A percentile compares a stretch with the other conserved stretches of the same genome.
These are phyloP conservation scores for Inga leiocalycina DNA, from an alignment of 306 rosid genomes.

Conservation along the genomic window DNA sequence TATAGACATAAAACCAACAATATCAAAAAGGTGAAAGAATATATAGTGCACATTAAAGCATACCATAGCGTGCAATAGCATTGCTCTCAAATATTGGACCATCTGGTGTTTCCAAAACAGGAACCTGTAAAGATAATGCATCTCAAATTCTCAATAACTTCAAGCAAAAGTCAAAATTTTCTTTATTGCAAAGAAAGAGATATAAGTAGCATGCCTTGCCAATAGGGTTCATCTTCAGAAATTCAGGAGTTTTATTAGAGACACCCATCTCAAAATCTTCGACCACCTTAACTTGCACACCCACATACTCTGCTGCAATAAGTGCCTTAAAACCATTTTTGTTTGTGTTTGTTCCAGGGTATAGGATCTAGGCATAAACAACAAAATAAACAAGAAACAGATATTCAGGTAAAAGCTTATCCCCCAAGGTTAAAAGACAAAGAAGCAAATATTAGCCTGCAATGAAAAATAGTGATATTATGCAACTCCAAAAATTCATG, in stretches of 20 bases:
- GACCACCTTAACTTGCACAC: conserved; percentile 56
- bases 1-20: neutral
- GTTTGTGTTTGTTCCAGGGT: conserved; percentile 45
- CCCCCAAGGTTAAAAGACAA: neutral
- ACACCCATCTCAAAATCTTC: conserved; percentile 72
- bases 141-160: neutral
- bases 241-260: conserved; percentile 68
- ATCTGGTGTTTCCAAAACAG: conserved; percentile 77
- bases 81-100: conserved; percentile 84
- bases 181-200: too few relatives aligned
- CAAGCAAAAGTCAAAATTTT: neutral
- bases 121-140: conserved; percentile 49
- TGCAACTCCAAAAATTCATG: neutral
- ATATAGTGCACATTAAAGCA: neutral
- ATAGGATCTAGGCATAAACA: conserved; percentile 50
- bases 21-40: neutral
- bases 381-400: neutral
- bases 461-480: neutral
- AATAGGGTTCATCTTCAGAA: conserved; percentile 79
- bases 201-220: conserved; percentile 59
- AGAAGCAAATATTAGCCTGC: neutral
- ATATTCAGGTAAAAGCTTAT: neutral
- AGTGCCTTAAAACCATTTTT: conserved; percentile 67
- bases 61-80: conserved; percentile 84
- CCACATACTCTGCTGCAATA: conserved; percentile 61